Base-by-base conservation (phyloP, 2,329 filamentous ascomycete species). In the Phaeoacremonium minimum region DNA sequence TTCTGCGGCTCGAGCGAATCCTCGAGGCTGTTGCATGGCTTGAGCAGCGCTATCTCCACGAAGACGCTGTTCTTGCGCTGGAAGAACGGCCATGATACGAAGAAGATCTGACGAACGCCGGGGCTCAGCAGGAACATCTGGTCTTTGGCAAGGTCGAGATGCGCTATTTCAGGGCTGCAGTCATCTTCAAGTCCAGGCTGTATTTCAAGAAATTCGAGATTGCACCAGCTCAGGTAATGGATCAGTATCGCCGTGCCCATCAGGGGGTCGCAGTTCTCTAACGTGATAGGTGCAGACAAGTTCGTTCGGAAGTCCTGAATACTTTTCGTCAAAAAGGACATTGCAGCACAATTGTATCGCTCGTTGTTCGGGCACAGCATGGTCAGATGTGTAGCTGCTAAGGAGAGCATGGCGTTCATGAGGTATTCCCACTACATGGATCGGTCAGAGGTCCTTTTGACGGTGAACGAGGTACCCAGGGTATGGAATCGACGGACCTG, bases 171-270 rank as follows among this genome's bases (percentile, higher is more conserved):
- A n/a, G n/a, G n/a, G n/a, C n/a, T n/a, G n/a, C n/a, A n/a, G n/a
- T n/a, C n/a, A n/a, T n/a, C n/a, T n/a, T n/a, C n/a, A n/a, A n/a
- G n/a, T n/a, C n/a, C n/a, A n/a, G n/a, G n/a, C 18, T 45, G 39
- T 12, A 35, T 40, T 6, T 53, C 51, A 15, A 55, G 42, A 32
- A 54, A 54, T 5, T 41, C 43, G 4, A 55, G 33, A 30, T 56
- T 44, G 30, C 44, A 47, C 53, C 55, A 57, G 7, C 49, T 45
- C n/a, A 57, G 46, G 30, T 53, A 52, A 16, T 56, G 50, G 33
- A 57, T 48, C 9, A 56, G 43, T 32, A 52, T 44, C n/a, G 51
- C 46, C 3, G 49, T 52, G 19, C 44, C 48, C 2, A 52, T 32
- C 5, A 51, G 37, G 2, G 49, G 40, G 33, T 53, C 49, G 35